Conservation (phyloP, 257 asterid species). For the Haberlea rhodopensis region DNA sequence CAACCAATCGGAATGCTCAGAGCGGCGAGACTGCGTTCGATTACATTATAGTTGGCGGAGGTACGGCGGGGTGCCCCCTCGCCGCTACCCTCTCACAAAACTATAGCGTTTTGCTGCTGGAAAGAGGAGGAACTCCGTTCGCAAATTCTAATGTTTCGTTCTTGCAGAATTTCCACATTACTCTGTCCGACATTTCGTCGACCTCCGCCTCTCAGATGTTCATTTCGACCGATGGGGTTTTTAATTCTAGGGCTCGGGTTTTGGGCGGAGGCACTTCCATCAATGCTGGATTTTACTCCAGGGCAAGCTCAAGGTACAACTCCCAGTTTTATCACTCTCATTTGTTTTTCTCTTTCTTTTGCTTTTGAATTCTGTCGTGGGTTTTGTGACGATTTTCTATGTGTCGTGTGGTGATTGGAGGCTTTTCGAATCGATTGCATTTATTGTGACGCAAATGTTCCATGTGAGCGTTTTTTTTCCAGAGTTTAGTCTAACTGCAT, state of each 20-base stretch:
- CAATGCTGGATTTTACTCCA: constrained; percentile 91
- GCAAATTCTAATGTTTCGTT: constrained; percentile 75
- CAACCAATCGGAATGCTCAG: not conserved
- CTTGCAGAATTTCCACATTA: constrained; percentile 74
- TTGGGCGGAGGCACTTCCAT: constrained; percentile 87
- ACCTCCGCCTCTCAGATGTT: constrained; percentile 83
- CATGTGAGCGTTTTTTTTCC: not conserved
- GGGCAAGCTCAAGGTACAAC: constrained; percentile 84
- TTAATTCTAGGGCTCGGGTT: constrained; percentile 79
- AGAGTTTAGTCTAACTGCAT: no score
- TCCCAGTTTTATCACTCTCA: no score
- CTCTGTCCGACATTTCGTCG: constrained; percentile 75
- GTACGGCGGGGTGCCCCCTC: constrained; percentile 94
- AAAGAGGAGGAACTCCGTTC: constrained; percentile 92
- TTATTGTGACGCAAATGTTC: no score
- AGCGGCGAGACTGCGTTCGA: constrained; percentile 34
- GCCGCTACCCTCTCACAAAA: constrained; percentile 82
- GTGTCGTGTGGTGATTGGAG: no score
- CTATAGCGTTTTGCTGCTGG: constrained; percentile 69
- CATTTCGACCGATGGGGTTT: constrained; percentile 88
- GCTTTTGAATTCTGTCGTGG: no score
- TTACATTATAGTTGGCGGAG: constrained; percentile 91
- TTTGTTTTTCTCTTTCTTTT: no score
- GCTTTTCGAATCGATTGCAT: not conserved
- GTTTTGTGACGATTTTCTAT: no score